These are phyloP conservation scores for Linum tenue DNA, from an alignment of 345 rosid species.

Conservation along the genomic window DNA sequence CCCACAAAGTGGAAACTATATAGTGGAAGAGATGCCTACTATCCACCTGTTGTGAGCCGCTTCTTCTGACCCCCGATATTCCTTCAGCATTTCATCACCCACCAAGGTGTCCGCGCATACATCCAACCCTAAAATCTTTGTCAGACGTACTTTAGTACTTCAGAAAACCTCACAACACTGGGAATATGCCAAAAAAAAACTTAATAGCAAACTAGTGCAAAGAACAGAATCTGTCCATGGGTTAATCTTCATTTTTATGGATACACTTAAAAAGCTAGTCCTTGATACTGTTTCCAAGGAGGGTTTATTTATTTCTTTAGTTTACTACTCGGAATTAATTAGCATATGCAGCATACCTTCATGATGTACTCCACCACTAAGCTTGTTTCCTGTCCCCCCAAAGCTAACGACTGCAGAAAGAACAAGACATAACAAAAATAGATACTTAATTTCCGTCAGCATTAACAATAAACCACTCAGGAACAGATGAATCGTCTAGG, in stretches of 20 bases:
- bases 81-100: slow-evolving; percentile 99
- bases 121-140: slow-evolving; percentile 98
- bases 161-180: slow-evolving; percentile 21
- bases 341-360: slow-evolving; percentile 61
- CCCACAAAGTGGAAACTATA: slow-evolving; percentile 1
- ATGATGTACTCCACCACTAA: slow-evolving; percentile 81
- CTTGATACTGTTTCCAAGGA: no score
- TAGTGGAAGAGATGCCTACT: not conserved
- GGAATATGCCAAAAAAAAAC: no score
- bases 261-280: no score
- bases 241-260: not conserved
- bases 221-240: not conserved
- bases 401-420: slow-evolving; percentile 61
- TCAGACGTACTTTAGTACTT: slow-evolving; percentile 44
- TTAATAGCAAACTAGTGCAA: not conserved
- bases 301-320: no score
- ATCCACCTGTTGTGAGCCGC: slow-evolving; percentile 85
- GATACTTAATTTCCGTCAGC: slow-evolving; percentile 8
- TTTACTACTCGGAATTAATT: not conserved
- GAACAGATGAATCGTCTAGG: slow-evolving; percentile 3
- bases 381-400: slow-evolving; percentile 78
- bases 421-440: not conserved
- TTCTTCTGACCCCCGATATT: slow-evolving; percentile 99
- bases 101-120: slow-evolving; percentile 84
- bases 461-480: not conserved